A percentile compares a stretch with the other conserved stretches of the same genome.
Evolutionary conservation across 2,329 filamentous ascomycete species (phyloP).

Genomic region (Hypoxylon sp.): DNA sequence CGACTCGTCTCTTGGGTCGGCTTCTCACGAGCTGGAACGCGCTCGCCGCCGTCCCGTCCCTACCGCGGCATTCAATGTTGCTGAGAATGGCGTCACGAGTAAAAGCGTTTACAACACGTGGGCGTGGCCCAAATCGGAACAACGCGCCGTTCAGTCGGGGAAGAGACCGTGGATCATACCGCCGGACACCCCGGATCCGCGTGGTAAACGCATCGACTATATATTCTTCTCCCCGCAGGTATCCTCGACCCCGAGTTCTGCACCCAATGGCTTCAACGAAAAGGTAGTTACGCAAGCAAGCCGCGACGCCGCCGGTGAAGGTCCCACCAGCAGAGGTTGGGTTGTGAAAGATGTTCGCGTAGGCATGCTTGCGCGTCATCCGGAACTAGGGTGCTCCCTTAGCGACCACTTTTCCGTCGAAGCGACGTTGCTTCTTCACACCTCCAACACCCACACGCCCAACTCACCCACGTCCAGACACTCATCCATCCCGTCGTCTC

Average conservation of each 20-base stretch:
- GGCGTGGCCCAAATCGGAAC: slow-evolving; percentile 82
- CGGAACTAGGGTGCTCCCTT: slow-evolving; percentile 82
- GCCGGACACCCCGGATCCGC: slow-evolving; percentile 74
- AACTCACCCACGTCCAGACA: slow-evolving; percentile 21
- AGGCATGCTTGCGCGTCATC: slow-evolving; percentile 84
- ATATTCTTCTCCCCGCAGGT: slow-evolving; percentile 78
- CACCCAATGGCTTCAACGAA: slow-evolving; percentile 33
- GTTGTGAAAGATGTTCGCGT: slow-evolving; percentile 77
- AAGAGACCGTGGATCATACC: slow-evolving; percentile 71
- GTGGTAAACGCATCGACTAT: slow-evolving; percentile 92
- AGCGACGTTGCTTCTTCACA: slow-evolving; percentile 73
- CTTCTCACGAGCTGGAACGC: slow-evolving; percentile 74
- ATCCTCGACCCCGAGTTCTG: slow-evolving; percentile 44
- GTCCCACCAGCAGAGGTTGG: slow-evolving; percentile 64
- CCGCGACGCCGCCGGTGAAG: slow-evolving; percentile 48
- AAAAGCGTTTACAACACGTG: slow-evolving; percentile 91
- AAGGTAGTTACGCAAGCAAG: slow-evolving; percentile 20
- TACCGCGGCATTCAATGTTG: slow-evolving; percentile 80
- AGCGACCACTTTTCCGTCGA: slow-evolving; percentile 96
- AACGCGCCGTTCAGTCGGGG: slow-evolving; percentile 74
- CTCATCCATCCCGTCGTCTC: slow-evolving; percentile 21
- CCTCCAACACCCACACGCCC: slow-evolving; percentile 39
- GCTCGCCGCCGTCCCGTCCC: slow-evolving; percentile 75
- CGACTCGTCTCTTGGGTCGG: slow-evolving; percentile 81
- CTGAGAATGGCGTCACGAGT: slow-evolving; percentile 86